A percentile compares a stretch with the other conserved stretches of the same genome.
Conservation (phyloP, 73 alveolate species). For the Tetrahymena elliotti region DNA sequence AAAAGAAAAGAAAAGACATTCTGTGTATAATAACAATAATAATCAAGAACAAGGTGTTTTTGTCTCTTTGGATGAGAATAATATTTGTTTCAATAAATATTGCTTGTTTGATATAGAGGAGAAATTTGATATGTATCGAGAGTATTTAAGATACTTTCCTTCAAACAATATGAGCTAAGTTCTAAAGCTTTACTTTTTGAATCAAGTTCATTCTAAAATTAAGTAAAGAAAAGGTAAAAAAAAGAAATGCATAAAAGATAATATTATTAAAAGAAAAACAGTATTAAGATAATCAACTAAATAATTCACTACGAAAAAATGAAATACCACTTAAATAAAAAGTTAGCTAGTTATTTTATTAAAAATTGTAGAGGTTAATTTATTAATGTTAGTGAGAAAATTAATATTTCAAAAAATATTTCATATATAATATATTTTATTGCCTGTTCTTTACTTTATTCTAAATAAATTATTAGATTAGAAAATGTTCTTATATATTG, state of each 20-base stretch:
- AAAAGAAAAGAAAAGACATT: not conserved
- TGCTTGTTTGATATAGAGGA: not conserved
- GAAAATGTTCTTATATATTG: no score
- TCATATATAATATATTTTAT: no score
- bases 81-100: not conserved
- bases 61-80: not conserved
- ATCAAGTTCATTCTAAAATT: not conserved
- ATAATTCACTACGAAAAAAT: not conserved
- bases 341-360: not conserved
- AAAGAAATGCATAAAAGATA: not conserved
- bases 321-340: not conserved
- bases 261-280: not conserved
- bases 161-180: not conserved
- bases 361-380: no score
- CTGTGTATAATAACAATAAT: not conserved
- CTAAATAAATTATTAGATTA: no score
- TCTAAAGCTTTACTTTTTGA: not conserved
- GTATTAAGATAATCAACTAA: not conserved
- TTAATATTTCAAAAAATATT: no score
- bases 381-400: no score
- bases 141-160: not conserved
- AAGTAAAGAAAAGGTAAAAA: not conserved
- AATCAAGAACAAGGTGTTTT: not conserved
- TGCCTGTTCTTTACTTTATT: no score
- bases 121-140: not conserved